Evolutionary conservation across 495 filamentous ascomycete species (phyloP).

Genomic region (Neurospora tetraspora): DNA sequence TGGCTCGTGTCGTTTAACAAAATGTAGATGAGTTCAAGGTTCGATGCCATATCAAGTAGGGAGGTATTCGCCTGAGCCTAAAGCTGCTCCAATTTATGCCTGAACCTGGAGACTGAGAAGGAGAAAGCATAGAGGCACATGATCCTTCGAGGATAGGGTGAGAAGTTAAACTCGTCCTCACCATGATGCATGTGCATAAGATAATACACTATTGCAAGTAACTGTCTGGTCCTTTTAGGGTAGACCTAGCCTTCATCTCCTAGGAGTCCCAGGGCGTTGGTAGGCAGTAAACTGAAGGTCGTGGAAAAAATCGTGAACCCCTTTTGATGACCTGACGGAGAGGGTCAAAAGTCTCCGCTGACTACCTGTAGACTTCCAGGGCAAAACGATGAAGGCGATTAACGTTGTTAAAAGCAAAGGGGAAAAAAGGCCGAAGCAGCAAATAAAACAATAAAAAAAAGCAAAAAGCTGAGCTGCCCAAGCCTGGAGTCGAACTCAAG

Average conservation of each 20-base stretch:
- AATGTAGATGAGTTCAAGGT: too few species aligned
- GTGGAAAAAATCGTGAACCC: not conserved
- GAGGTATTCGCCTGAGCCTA: too few species aligned
- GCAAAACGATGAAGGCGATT: not conserved
- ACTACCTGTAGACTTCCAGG: not conserved
- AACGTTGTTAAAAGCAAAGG: not conserved
- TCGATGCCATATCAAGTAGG: too few species aligned
- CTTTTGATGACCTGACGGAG: not conserved
- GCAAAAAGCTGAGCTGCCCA: not conserved
- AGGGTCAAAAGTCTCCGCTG: not conserved
- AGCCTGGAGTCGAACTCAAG: not conserved
- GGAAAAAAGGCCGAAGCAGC: accelerated
- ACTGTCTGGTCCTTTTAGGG: too few species aligned
- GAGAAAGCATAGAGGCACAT: not conserved
- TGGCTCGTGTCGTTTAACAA: too few species aligned
- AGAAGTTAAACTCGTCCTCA: not conserved
- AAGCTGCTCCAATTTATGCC: too few species aligned
- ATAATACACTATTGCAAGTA: not conserved
- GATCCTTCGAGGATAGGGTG: not conserved
- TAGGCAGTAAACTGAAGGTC: not conserved
- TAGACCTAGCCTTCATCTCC: not conserved
- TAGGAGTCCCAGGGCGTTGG: not conserved
- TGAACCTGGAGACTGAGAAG: not conserved
- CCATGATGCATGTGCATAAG: too few species aligned
- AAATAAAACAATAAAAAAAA: not conserved